Evolutionary conservation across 2,329 filamentous ascomycete genomes (phyloP).

Genomic region (Thielaviopsis cerberus): DNA sequence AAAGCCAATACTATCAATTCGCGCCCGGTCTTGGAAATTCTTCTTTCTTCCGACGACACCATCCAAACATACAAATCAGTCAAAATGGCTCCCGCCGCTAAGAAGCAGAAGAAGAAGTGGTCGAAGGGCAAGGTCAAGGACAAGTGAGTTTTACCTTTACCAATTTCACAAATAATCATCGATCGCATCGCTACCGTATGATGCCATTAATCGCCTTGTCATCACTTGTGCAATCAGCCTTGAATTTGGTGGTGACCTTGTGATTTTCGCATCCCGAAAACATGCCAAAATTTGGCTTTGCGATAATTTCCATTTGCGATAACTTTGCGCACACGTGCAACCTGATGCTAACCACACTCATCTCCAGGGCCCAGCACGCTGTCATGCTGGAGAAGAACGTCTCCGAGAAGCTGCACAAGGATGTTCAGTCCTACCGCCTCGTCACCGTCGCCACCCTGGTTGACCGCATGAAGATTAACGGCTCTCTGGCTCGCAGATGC

Average conservation of each 20-base stretch:
- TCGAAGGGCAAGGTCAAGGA: constrained; percentile 74
- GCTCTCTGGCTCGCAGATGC: constrained; percentile 79
- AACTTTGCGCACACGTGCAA: background rate
- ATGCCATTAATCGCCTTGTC: background rate
- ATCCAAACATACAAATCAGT: constrained; percentile 18
- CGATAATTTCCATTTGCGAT: background rate
- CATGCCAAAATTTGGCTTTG: background rate
- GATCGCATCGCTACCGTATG: background rate
- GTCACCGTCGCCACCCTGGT: constrained; percentile 97
- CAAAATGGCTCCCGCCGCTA: constrained; percentile 30
- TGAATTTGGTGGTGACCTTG: background rate
- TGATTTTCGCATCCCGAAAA: background rate
- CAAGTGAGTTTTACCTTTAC: constrained; percentile 33
- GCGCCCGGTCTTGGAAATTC: constrained; percentile 8
- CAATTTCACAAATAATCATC: background rate
- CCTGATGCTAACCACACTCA: constrained; percentile 2
- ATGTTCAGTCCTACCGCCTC: constrained; percentile 99
- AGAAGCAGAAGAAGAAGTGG: constrained; percentile 36
- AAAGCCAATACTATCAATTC: constrained; percentile 12
- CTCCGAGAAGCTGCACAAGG: constrained; percentile 97
- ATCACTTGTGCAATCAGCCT: background rate
- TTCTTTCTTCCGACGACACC: constrained; percentile 12
- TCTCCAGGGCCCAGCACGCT: constrained; percentile 73
- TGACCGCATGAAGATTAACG: constrained; percentile 99
- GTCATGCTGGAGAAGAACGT: constrained; percentile 97